Percentiles rank a stretch among this genome's conserved stretches.
Evolutionary conservation across 1,139 yeast genomes (phyloP).

Genomic region (Magnusiomyces starmeri): DNA sequence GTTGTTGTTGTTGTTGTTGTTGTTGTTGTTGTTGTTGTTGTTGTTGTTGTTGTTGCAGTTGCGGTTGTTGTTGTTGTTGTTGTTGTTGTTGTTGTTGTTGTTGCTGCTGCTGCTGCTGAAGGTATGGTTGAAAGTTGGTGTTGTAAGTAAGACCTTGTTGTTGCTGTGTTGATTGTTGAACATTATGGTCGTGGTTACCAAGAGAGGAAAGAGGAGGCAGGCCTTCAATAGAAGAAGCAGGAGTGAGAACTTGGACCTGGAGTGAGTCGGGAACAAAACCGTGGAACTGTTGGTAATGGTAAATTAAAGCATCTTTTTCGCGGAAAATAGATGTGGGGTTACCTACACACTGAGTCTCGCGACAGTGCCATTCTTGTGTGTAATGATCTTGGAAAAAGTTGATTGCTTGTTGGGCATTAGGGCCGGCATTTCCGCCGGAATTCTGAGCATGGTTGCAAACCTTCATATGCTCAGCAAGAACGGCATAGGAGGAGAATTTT

Average conservation of each 20-base stretch:
- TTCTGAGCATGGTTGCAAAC: conserved; percentile 1
- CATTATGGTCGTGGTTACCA: conserved; percentile 8
- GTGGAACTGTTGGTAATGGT: conserved; percentile 41
- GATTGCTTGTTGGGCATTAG: background rate
- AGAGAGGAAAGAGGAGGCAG: conserved; percentile 15
- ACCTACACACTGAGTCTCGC: conserved; percentile 34
- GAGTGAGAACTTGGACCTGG: conserved; percentile 17
- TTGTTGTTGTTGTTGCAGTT: conserved; percentile 12
- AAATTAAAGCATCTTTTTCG: conserved; percentile 40
- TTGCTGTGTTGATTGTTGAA: conserved; percentile 1
- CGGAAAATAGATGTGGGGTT: conserved; percentile 29
- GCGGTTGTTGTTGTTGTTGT: conserved; percentile 11
- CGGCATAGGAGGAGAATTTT: conserved; percentile 68
- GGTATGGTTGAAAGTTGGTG: conserved; percentile 1
- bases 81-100: conserved; percentile 9
- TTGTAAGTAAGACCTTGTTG: background rate
- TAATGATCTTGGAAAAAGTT: conserved; percentile 1
- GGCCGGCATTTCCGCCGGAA: background rate
- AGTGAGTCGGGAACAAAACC: conserved; percentile 26
- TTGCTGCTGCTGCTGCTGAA: conserved; percentile 5
- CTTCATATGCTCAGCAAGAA: conserved; percentile 58
- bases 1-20: conserved; percentile 9
- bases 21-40: conserved; percentile 9
- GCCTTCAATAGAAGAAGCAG: conserved; percentile 13
- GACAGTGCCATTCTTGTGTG: conserved; percentile 17